Evolutionary conservation across 139 green algal species (phyloP).

Genomic region (Chlorella vulgaris): DNA sequence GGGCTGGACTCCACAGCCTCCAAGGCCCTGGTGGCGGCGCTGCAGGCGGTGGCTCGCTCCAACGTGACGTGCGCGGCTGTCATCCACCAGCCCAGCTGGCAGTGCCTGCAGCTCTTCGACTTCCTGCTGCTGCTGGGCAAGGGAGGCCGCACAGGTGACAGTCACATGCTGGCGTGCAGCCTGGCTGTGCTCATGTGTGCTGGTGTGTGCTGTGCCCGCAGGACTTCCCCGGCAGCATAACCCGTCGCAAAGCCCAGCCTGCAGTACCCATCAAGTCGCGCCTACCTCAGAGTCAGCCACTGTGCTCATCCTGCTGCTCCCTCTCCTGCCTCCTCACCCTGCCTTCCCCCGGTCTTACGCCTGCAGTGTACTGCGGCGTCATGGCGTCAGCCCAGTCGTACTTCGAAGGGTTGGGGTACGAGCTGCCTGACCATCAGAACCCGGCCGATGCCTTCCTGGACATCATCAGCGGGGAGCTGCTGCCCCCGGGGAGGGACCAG

Average conservation of each 20-base stretch:
- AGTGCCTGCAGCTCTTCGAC: constrained; percentile 74
- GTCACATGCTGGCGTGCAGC: not conserved
- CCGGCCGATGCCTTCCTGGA: constrained; percentile 76
- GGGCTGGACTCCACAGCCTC: constrained; percentile 67
- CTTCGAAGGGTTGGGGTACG: constrained; percentile 58
- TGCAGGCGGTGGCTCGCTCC: constrained; percentile 48
- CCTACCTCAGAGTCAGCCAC: too few relatives aligned
- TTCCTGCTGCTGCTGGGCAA: constrained; percentile 77
- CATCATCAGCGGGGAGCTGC: constrained; percentile 60
- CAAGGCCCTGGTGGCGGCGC: constrained; percentile 54
- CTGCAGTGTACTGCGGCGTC: constrained; percentile 1
- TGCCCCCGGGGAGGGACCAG: not conserved
- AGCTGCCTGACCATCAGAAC: constrained; percentile 63
- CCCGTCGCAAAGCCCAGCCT: not conserved
- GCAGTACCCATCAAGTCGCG: too few relatives aligned
- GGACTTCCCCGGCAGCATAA: not conserved
- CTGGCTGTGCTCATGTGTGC: not conserved
- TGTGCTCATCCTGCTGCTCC: too few relatives aligned
- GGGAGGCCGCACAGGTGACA: constrained; percentile 59
- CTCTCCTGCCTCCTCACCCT: not conserved
- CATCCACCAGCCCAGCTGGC: constrained; percentile 75
- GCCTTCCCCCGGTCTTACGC: too few relatives aligned
- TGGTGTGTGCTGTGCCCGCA: not conserved
- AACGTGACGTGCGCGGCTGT: constrained; percentile 69
- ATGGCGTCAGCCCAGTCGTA: constrained; percentile 36